Base-by-base conservation (phyloP, 2,329 filamentous ascomycete species). In the Penicillium sp. region DNA sequence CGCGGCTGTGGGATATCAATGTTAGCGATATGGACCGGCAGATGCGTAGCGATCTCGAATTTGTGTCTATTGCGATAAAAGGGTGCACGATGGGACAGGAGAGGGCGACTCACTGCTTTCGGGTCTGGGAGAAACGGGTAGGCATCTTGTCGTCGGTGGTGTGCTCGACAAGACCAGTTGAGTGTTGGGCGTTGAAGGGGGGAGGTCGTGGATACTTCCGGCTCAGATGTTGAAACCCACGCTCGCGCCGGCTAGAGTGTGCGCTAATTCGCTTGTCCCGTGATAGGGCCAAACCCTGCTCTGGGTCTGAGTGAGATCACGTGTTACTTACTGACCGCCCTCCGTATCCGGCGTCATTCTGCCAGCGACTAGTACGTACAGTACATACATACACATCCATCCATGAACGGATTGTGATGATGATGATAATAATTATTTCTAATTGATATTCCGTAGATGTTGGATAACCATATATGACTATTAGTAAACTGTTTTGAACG, bases 1-100 rank as follows among this genome's bases (percentile, higher is more conserved):
- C 91, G 80, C 91, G 89, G 80, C 85, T 89, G 69, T 40, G 35
- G 48, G 33, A 59, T 47, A 52, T 50, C 39, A 47, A 20, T 40
- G 45, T 39, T 18, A 30, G 39, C 33, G 32, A 25, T 28, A 33
- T 42, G 39, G 14, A 36, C 30, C 8, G 31, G 39, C 29, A 34
- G 42, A 39, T 45, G 30, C 19, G 37, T 20, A 32, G 33, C 35
- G 41, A 53, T 51, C 35, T 53, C 43, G 51, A 51, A 47, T 38
- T 42, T 35, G 36, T 38, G 48, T 34, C 33, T 37, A 45, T 53
- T 47, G 39, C 36, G 40, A 43, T 36, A 53, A 39, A 40, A 38
- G 5, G 16, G 20, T 33, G 14, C 31, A 38, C 17, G 25, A 36
- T 43, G 44, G 21, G 41, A 48, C 51, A 47, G 46, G 47, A 51